Evolutionary conservation across 768 basidiomycete species (phyloP).

Genomic region (Rubroboletus pulcherrimus): DNA sequence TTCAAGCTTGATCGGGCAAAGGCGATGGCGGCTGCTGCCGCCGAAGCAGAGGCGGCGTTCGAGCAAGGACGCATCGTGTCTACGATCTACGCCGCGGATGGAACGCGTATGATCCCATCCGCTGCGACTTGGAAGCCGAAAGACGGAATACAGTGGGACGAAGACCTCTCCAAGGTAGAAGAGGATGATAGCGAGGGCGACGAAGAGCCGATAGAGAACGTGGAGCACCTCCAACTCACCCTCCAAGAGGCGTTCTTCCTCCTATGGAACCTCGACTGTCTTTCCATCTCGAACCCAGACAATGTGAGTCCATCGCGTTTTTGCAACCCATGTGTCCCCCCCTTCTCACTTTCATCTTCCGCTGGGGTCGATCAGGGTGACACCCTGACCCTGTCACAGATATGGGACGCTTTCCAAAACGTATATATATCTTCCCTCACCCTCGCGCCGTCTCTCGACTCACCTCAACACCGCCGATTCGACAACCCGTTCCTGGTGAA

Average conservation of each 20-base stretch:
- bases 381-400: conserved; percentile 50
- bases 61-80: conserved; percentile 62
- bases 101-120: conserved; percentile 56
- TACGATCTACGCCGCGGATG: conserved; percentile 53
- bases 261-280: conserved; percentile 77
- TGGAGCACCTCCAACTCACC: conserved; percentile 90
- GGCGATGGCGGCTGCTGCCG: conserved; percentile 79
- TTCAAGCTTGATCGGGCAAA: conserved; percentile 91
- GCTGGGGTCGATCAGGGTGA: conserved; percentile 39
- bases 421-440: conserved; percentile 44
- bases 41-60: conserved; percentile 76
- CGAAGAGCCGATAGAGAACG: conserved; percentile 57
- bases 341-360: neutral
- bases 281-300: conserved; percentile 61
- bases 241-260: conserved; percentile 89
- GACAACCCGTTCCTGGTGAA: conserved; percentile 93
- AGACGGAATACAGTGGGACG: conserved; percentile 14
- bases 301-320: conserved; percentile 46
- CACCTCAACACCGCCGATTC: conserved; percentile 43
- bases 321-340: neutral
- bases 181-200: conserved; percentile 34
- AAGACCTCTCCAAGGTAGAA: conserved; percentile 13
- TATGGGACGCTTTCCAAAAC: conserved; percentile 64
- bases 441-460: conserved; percentile 25
- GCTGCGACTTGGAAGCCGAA: conserved; percentile 76